phyloP scores from a whole-genome alignment of 2,329 filamentous ascomycete genomes.

The Phialophora verrucosa region DNA sequence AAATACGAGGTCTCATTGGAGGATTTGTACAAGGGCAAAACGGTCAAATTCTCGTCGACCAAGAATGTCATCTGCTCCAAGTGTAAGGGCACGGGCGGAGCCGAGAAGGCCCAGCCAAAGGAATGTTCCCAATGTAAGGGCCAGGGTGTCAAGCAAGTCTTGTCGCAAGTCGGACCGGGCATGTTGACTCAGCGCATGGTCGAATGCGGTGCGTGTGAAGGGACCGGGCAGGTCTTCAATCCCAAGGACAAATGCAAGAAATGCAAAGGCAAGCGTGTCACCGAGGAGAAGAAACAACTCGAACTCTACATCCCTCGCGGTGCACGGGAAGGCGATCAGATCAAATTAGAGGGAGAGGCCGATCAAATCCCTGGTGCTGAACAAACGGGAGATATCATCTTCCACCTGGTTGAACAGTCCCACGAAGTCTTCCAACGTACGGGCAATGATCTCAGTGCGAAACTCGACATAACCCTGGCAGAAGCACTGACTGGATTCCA shows the following conservation, averaged over 20 bases:
- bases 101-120: slow-evolving; percentile 85
- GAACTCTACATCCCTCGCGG: slow-evolving; percentile 79
- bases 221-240: slow-evolving; percentile 84
- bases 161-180: slow-evolving; percentile 84
- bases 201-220: slow-evolving; percentile 80
- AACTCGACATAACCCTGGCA: slow-evolving; percentile 77
- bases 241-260: slow-evolving; percentile 99
- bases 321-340: slow-evolving; percentile 76
- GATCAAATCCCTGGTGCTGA: slow-evolving; percentile 84
- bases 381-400: slow-evolving; percentile 90
- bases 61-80: slow-evolving; percentile 88
- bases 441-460: slow-evolving; percentile 81
- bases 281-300: slow-evolving; percentile 87
- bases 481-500: slow-evolving; percentile 91
- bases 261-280: slow-evolving; percentile 91
- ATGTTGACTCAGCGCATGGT: slow-evolving; percentile 81
- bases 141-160: slow-evolving; percentile 73
- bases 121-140: slow-evolving; percentile 86
- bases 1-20: slow-evolving; percentile 90
- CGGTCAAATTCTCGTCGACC: slow-evolving; percentile 92
- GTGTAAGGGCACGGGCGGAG: slow-evolving; percentile 89
- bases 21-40: slow-evolving; percentile 98
- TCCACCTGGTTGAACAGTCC: slow-evolving; percentile 79
- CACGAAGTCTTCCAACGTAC: slow-evolving; percentile 83
- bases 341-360: slow-evolving; percentile 89